Base-by-base conservation (phyloP, 2,329 filamentous ascomycete species). In the Botrytis hyacinthi region DNA sequence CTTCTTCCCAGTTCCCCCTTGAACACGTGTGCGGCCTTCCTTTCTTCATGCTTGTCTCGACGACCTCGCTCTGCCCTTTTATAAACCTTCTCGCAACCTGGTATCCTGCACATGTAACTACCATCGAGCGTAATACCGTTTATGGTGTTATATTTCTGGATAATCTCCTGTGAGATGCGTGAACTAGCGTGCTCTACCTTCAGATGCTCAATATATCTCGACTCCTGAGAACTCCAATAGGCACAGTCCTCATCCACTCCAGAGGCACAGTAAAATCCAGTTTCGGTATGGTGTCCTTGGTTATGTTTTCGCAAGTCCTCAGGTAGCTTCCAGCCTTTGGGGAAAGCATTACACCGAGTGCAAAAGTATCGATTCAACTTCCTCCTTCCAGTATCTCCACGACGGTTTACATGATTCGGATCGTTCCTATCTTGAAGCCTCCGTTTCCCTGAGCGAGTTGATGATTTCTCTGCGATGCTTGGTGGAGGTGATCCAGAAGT, bases 281-380 rank as follows among this genome's bases (percentile, higher is more conserved):
- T 48, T 46, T 68, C 65, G 7, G 65, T 68, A 37, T 68, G 65
- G n/a, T 54, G 22, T 26, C 42, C 65, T 46, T 68, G 44, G 29
- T 68, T 68, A 29, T 68, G 65, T 37, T 54, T 68, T 35, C 65
- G 65, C 16, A 68, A 29, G 29, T 68, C 65, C 20, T 68, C 65
- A 20, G 44, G 44, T 46, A 68, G 22, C 37, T 68, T 68, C 65
- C 65, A 68, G 29, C 65, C 65, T 68, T 68, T 48, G 6, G 65
- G 65, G 4, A 68, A 68, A 29, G 37, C 29, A 54, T 54, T 54
- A n/a, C 65, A 68, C 18, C 65, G 65, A 29, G 46, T 37, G 37
- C 65, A 68, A 37, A 68, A 54, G 35, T 68, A 68, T 54, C 65
- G 46, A 40, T 68, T 46, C 16, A 48, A 54, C 48, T 68, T 68